Conservation (phyloP, 1,284 basidiomycete species). For the Butyriboletus appendiculatus region DNA sequence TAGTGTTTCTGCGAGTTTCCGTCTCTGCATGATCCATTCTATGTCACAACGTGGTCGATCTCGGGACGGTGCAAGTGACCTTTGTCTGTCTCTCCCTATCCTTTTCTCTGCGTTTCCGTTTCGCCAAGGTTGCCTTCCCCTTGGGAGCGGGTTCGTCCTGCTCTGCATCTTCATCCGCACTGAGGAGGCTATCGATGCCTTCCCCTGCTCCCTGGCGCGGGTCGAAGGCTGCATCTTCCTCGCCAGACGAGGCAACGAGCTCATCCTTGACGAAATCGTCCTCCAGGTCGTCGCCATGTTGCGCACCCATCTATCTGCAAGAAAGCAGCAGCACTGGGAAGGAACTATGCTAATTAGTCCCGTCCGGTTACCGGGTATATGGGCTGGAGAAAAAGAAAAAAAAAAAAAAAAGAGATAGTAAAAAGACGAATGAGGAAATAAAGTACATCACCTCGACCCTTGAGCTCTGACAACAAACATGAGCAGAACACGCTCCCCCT, state of each 20-base stretch:
- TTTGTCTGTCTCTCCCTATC: constrained; percentile 68
- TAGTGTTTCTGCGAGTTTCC: constrained; percentile 53
- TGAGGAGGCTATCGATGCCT: constrained; percentile 43
- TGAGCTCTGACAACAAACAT: constrained; percentile 22
- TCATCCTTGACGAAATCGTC: constrained; percentile 80
- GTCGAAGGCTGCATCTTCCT: constrained; percentile 50
- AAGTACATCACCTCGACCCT: too few species aligned
- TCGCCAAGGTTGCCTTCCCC: constrained; percentile 41
- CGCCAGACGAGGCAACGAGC: constrained; percentile 58
- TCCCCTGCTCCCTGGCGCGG: constrained; percentile 41
- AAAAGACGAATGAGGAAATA: constrained; percentile 13
- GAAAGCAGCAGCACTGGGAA: not conserved
- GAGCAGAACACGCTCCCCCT: constrained; percentile 30
- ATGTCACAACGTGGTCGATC: constrained; percentile 14
- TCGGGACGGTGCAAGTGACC: constrained; percentile 38
- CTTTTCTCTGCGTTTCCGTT: constrained; percentile 72
- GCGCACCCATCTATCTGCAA: constrained; percentile 35
- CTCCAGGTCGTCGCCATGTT: constrained; percentile 73
- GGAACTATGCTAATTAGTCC: too few species aligned
- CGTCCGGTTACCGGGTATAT: not conserved
- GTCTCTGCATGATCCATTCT: constrained; percentile 47
- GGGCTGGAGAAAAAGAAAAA: not conserved
- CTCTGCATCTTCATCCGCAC: constrained; percentile 44
- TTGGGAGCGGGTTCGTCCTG: constrained; percentile 33
- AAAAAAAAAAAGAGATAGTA: not conserved